A percentile compares a stretch with the other conserved stretches of the same genome.
phyloP scores from a whole-genome alignment of 352 stramenopile genomes.

The Thraustochytrium striatum region DNA sequence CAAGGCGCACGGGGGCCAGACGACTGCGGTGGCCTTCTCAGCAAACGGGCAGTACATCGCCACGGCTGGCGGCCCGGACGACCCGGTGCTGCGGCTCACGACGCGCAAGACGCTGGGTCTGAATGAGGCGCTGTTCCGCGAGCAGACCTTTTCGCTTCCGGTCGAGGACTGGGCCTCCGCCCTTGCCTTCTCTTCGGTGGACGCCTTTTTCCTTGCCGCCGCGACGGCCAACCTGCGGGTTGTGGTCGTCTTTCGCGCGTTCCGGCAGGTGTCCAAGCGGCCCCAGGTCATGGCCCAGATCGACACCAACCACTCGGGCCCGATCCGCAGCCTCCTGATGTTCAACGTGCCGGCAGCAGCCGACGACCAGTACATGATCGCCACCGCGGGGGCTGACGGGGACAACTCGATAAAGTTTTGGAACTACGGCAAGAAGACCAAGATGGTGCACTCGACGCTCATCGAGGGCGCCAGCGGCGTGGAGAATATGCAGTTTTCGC shows the following conservation, averaged over 20 bases:
- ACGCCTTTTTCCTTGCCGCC: neutral
- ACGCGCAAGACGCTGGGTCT: neutral
- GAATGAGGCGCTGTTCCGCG: neutral
- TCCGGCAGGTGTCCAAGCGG: neutral
- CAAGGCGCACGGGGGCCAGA: neutral
- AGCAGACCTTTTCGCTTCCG: neutral
- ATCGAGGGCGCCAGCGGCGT: neutral
- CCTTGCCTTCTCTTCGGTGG: neutral
- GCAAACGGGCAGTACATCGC: neutral
- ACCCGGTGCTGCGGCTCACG: neutral
- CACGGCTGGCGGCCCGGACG: neutral
- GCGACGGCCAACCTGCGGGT: neutral
- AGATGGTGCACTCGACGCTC: neutral
- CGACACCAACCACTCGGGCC: neutral
- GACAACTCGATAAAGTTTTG: neutral
- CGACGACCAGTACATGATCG: neutral
- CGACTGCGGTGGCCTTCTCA: neutral
- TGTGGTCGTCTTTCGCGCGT: neutral
- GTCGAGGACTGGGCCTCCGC: neutral
- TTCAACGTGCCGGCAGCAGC: neutral
- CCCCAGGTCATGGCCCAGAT: neutral
- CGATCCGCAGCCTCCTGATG: neutral
- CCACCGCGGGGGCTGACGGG: neutral
- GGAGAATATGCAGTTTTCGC: neutral
- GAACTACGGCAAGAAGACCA: neutral